Evolutionary conservation across 192 early-diverging fungal species (phyloP).

Genomic region (Lobosporangium transversale): DNA sequence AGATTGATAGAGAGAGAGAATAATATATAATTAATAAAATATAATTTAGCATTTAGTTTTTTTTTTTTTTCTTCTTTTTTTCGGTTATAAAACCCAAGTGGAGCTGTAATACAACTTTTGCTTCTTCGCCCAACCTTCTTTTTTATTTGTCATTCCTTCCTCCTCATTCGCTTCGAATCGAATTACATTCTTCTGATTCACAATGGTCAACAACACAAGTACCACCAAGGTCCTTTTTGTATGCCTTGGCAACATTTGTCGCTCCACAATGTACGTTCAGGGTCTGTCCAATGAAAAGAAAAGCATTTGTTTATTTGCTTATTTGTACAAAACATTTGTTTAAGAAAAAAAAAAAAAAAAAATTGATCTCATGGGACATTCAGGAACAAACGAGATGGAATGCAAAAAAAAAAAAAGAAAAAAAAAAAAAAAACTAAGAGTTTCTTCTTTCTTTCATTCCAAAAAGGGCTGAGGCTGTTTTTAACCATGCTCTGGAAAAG

Average conservation of each 20-base stretch:
- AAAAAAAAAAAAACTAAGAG: background rate
- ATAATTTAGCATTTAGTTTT: no score
- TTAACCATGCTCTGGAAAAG: slow-evolving; percentile 74
- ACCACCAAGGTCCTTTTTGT: slow-evolving; percentile 66
- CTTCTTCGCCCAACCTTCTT: background rate
- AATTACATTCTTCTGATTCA: no score
- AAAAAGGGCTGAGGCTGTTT: slow-evolving; percentile 94
- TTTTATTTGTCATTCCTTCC: background rate
- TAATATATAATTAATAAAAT: no score
- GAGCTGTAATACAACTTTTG: background rate
- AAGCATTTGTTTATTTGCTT: background rate
- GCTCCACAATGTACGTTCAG: slow-evolving; percentile 57
- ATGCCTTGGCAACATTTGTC: slow-evolving; percentile 87
- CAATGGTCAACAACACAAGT: background rate
- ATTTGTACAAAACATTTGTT: background rate
- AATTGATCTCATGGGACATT: background rate
- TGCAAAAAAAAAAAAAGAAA: background rate
- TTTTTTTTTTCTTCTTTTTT: background rate
- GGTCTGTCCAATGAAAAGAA: slow-evolving; percentile 1
- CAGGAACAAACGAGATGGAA: background rate
- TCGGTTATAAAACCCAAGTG: background rate
- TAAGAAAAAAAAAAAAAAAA: background rate
- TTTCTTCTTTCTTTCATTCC: background rate
- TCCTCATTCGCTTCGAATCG: background rate
- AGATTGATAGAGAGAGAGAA: no score